Evolutionary conservation across 2,329 filamentous ascomycete genomes (phyloP).

Genomic region (Corinectria fuckeliana): DNA sequence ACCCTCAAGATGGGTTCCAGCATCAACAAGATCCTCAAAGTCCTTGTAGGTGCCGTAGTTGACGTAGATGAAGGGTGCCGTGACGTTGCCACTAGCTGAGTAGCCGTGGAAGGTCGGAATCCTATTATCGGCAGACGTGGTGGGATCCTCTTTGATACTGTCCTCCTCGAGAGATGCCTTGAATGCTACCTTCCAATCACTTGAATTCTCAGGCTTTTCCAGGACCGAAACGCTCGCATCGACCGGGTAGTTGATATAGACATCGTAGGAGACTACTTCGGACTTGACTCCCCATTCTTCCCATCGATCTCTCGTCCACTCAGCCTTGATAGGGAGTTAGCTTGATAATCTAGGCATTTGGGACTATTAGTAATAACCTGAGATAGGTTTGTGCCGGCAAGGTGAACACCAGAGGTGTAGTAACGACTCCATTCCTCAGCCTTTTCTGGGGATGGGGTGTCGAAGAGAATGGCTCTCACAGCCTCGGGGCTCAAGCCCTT

Average conservation of each 20-base stretch:
- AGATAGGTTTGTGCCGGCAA: slow-evolving; percentile 79
- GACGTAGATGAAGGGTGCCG: slow-evolving; percentile 83
- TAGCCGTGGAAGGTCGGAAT: slow-evolving; percentile 96
- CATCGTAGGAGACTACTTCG: slow-evolving; percentile 73
- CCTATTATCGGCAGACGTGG: slow-evolving; percentile 72
- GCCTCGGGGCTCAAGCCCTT: slow-evolving; percentile 51
- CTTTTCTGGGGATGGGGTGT: slow-evolving; percentile 62
- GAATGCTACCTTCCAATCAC: slow-evolving; percentile 69
- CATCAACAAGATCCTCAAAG: slow-evolving; percentile 79
- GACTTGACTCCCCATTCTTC: slow-evolving; percentile 72
- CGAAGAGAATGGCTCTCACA: slow-evolving; percentile 62
- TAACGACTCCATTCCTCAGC: slow-evolving; percentile 77
- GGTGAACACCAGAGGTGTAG: slow-evolving; percentile 77
- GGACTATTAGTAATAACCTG: slow-evolving; percentile 53
- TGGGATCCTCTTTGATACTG: slow-evolving; percentile 81
- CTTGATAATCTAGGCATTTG: not conserved
- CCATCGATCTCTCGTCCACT: slow-evolving; percentile 79
- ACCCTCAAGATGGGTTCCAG: slow-evolving; percentile 77
- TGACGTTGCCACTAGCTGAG: slow-evolving; percentile 90
- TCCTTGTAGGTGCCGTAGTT: slow-evolving; percentile 91
- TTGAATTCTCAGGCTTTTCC: slow-evolving; percentile 47
- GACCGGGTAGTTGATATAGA: slow-evolving; percentile 79
- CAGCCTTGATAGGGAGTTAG: slow-evolving; percentile 53
- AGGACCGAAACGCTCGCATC: slow-evolving; percentile 74
- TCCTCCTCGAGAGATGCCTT: slow-evolving; percentile 86